These are phyloP conservation scores for Colletotrichum graminicola DNA, from an alignment of 2,329 filamentous ascomycete genomes.

Conservation along the genomic window DNA sequence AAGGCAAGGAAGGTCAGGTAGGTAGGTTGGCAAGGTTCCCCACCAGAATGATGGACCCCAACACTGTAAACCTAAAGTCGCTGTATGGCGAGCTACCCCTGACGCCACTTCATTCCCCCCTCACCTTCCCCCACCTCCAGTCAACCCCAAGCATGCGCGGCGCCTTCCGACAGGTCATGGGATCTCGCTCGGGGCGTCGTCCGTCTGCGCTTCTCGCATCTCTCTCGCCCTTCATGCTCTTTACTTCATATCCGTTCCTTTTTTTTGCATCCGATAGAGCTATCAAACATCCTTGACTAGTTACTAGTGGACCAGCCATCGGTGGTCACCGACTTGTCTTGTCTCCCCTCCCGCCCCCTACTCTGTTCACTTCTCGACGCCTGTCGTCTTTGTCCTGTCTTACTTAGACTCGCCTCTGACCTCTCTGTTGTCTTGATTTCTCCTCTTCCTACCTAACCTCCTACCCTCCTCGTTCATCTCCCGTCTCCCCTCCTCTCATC, in stretches of 20 bases:
- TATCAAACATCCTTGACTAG: conserved; percentile 22
- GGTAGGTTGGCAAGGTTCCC: neutral
- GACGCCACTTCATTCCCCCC: neutral
- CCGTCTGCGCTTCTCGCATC: conserved; percentile 18
- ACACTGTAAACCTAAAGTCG: neutral
- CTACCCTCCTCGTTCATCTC: conserved; percentile 4
- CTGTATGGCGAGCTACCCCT: conserved; percentile 2
- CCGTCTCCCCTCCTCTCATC: conserved; percentile 1
- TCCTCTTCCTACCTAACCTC: neutral
- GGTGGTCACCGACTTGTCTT: conserved; percentile 34
- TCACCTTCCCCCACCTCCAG: neutral
- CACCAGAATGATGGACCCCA: neutral
- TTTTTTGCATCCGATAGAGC: conserved; percentile 18
- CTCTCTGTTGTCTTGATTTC: neutral
- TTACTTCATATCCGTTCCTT: conserved; percentile 22
- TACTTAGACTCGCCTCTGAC: conserved; percentile 13
- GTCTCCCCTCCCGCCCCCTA: neutral
- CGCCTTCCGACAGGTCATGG: conserved; percentile 39
- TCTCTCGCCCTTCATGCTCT: conserved; percentile 13
- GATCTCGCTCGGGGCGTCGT: conserved; percentile 29
- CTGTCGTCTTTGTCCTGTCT: conserved; percentile 1
- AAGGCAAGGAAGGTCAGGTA: neutral
- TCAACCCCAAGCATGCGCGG: conserved; percentile 16
- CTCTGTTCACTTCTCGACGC: conserved; percentile 2
- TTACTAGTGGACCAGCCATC: conserved; percentile 33